Evolutionary conservation across 345 rosid species (phyloP), one percentile per base, ranked within the genome.

Genomic region (Eutrema japonicum): DNA sequence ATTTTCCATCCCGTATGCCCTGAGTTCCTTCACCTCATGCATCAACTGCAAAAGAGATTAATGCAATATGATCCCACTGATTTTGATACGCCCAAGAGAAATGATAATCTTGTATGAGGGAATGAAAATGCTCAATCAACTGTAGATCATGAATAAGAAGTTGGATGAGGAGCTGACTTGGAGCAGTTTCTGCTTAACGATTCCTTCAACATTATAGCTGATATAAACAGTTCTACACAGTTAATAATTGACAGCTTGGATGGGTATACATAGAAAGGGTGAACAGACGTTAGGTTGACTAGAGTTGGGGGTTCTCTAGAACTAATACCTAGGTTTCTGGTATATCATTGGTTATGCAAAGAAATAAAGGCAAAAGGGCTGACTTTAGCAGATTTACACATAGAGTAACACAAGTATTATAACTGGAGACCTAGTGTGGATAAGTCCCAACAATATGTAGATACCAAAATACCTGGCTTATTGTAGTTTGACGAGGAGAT

Each of bases 11-110:
- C 80, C 80, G 64, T 75, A 83, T 69, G 70, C 68, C 85, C 76
- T 86, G 69, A 93, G 81, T 78, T 83, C 96, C 57, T 80, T 83
- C 57, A 88, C 46, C 74, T 75, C 89, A 45, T 57, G 52, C 67
- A 82, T 71, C 83, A 93, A 80, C 98, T 88, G 76, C 67, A 47
- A 77, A 63, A 78, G 14, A 64, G 60, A 57, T 43, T 29, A 66
- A 69, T 47, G 64, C 54, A 53, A 37, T 29, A 29, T 50, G 64
- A 75, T 35, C 40, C 47, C 59, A 49, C 7, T 14, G 37, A 50
- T 59, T 58, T 59, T 50, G 56, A 64, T 65, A 37, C 27, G 14
- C 65, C 67, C 66, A 30, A 66, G 36, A 74, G 45, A 48, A 18
- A 49, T 50, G 38, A 49, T 66, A 55, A 73, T 46, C 71, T 46